Percentiles rank a stretch among this genome's conserved stretches.
Evolutionary conservation across 2,329 filamentous ascomycete genomes (phyloP).

Genomic region (Cercospora citrullina): DNA sequence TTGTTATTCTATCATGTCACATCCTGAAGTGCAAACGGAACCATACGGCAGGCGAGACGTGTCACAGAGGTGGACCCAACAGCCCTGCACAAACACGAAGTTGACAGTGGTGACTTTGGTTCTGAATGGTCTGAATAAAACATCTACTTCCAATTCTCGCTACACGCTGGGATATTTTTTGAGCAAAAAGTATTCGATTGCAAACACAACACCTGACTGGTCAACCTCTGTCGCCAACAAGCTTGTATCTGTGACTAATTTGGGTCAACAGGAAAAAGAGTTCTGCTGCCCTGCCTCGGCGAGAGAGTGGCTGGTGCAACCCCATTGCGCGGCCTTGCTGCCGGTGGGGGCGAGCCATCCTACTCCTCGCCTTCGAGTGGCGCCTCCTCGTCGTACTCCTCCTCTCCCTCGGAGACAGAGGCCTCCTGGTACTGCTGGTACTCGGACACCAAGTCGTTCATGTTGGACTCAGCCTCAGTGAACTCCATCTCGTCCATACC

Average conservation of each 20-base stretch:
- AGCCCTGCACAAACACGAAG: background rate
- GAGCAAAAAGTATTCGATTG: slow-evolving; percentile 3
- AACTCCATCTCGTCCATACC: slow-evolving; percentile 99
- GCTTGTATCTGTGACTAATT: background rate
- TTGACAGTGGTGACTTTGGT: background rate
- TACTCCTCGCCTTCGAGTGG: slow-evolving; percentile 73
- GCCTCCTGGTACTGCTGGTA: slow-evolving; percentile 99
- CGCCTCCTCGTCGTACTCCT: slow-evolving; percentile 88
- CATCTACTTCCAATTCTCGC: slow-evolving; percentile 7
- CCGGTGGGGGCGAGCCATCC: slow-evolving; percentile 11
- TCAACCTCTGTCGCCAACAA: slow-evolving; percentile 1
- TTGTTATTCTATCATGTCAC: background rate
- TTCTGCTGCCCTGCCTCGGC: background rate
- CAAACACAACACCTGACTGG: background rate
- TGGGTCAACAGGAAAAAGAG: background rate
- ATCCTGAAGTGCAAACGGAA: background rate
- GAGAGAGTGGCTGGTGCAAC: background rate
- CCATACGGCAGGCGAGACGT: background rate
- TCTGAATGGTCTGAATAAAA: background rate
- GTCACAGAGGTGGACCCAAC: background rate
- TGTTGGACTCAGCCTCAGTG: slow-evolving; percentile 99
- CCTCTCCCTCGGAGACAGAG: slow-evolving; percentile 93
- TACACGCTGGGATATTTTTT: slow-evolving; percentile 2
- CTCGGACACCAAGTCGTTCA: slow-evolving; percentile 99
- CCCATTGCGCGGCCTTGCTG: background rate